These are phyloP conservation scores for Punctularia strigosozonata DNA, from an alignment of 768 basidiomycete species.

Conservation along the genomic window DNA sequence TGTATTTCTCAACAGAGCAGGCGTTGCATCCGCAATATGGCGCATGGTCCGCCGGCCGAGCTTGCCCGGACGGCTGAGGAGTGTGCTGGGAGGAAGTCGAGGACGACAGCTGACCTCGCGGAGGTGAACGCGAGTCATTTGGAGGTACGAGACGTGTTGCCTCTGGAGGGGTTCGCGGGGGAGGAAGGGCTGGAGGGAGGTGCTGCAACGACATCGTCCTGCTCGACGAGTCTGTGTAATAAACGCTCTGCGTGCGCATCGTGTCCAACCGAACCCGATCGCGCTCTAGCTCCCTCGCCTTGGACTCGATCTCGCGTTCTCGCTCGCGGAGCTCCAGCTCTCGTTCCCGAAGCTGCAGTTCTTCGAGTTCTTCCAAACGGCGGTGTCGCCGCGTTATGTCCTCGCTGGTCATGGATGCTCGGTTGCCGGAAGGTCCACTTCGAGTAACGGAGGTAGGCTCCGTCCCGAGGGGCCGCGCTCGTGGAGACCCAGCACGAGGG, in stretches of 20 bases:
- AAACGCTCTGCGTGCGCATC: constrained; percentile 22
- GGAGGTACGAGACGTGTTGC: constrained; percentile 30
- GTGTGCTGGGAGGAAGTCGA: constrained; percentile 11
- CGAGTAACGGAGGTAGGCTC: constrained; percentile 4
- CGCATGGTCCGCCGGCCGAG: constrained; percentile 31
- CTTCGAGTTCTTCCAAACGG: constrained; percentile 38
- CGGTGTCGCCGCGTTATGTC: constrained; percentile 25
- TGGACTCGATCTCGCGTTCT: constrained; percentile 42
- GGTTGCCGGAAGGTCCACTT: background rate
- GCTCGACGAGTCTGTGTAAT: no score
- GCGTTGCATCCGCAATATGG: constrained; percentile 56
- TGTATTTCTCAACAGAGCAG: constrained; percentile 52
- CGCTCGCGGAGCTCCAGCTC: constrained; percentile 39
- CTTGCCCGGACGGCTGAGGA: constrained; percentile 13
- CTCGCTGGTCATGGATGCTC: constrained; percentile 9
- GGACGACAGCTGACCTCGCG: no score
- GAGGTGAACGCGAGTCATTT: constrained; percentile 6
- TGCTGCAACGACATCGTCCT: constrained; percentile 8
- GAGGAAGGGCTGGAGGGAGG: constrained; percentile 5
- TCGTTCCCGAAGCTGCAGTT: constrained; percentile 44
- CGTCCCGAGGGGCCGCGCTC: constrained; percentile 3
- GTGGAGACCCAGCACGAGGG: background rate
- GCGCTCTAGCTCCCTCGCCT: constrained; percentile 43
- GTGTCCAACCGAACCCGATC: constrained; percentile 34
- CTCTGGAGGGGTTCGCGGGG: constrained; percentile 26